A percentile compares a stretch with the other conserved stretches of the same genome.
Evolutionary conservation across 257 asterid species (phyloP).

Genomic region (Marsdenia floribunda): DNA sequence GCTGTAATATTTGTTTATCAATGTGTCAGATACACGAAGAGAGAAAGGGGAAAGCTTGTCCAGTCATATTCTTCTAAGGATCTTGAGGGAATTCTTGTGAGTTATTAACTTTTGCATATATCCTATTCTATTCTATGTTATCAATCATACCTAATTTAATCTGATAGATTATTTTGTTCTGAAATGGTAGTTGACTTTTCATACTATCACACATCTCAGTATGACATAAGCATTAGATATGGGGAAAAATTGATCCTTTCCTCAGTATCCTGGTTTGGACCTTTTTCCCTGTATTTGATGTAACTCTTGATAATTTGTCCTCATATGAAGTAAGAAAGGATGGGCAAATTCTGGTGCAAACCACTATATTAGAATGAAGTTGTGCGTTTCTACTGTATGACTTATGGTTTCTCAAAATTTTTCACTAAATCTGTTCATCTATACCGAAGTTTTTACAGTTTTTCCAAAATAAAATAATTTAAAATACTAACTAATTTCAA

Average conservation of each 20-base stretch:
- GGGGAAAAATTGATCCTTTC: background rate
- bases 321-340: background rate
- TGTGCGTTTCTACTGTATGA: background rate
- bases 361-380: background rate
- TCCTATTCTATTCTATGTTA: background rate
- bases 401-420: background rate
- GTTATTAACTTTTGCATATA: slow-evolving; percentile 22
- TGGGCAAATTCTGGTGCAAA: background rate
- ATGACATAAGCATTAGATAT: background rate
- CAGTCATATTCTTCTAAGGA: slow-evolving; percentile 69
- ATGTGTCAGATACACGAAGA: slow-evolving; percentile 62
- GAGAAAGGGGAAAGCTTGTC: slow-evolving; percentile 89
- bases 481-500: background rate
- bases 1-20: background rate
- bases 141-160: background rate
- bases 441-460: background rate
- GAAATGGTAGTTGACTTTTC: background rate
- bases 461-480: too few relatives aligned
- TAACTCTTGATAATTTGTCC: background rate
- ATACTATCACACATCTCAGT: background rate
- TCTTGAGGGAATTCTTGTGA: slow-evolving; percentile 94
- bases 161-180: background rate
- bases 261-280: background rate
- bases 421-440: background rate
- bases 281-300: background rate